Conservation (phyloP, 495 filamentous ascomycete species). For the Lichina pygmaea region DNA sequence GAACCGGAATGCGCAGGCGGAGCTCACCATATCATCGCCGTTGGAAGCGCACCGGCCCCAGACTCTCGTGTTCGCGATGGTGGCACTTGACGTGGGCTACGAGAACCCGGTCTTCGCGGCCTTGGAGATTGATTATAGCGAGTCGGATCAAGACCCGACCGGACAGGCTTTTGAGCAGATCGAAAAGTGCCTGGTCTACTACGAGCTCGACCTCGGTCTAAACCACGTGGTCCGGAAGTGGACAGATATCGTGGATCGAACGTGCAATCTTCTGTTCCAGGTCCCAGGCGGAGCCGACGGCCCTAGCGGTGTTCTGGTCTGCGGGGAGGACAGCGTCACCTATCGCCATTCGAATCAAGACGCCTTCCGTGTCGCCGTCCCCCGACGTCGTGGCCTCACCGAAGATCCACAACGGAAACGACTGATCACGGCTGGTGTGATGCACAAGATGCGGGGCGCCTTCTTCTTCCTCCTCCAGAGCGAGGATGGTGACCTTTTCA, state of each 20-base stretch:
- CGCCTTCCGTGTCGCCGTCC: slow-evolving; percentile 70
- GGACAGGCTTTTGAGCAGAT: slow-evolving; percentile 56
- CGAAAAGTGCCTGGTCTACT: slow-evolving; percentile 84
- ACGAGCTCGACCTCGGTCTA: slow-evolving; percentile 84
- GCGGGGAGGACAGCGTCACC: slow-evolving; percentile 78
- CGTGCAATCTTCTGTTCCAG: slow-evolving; percentile 73
- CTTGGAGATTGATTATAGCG: slow-evolving; percentile 77
- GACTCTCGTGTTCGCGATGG: slow-evolving; percentile 65
- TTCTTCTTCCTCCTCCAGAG: slow-evolving; percentile 95
- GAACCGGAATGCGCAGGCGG: slow-evolving; percentile 80
- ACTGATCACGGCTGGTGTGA: slow-evolving; percentile 61
- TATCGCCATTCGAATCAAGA: slow-evolving; percentile 86
- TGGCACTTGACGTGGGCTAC: slow-evolving; percentile 78
- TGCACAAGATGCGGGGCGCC: slow-evolving; percentile 90
- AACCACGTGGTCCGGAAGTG: slow-evolving; percentile 95
- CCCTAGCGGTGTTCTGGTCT: slow-evolving; percentile 84
- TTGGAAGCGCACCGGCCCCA: slow-evolving; percentile 95
- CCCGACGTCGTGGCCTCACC: slow-evolving; percentile 55
- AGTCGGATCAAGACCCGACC: slow-evolving; percentile 73
- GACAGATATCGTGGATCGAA: slow-evolving; percentile 79
- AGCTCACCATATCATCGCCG: slow-evolving; percentile 87
- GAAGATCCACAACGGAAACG: slow-evolving; percentile 86
- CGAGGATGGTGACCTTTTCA: slow-evolving; percentile 93
- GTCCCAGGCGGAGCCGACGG: slow-evolving; percentile 86
- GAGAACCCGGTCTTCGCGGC: slow-evolving; percentile 91